These are phyloP conservation scores for Cyclocybe cylindracea DNA, from an alignment of 768 basidiomycete species.

Conservation along the genomic window DNA sequence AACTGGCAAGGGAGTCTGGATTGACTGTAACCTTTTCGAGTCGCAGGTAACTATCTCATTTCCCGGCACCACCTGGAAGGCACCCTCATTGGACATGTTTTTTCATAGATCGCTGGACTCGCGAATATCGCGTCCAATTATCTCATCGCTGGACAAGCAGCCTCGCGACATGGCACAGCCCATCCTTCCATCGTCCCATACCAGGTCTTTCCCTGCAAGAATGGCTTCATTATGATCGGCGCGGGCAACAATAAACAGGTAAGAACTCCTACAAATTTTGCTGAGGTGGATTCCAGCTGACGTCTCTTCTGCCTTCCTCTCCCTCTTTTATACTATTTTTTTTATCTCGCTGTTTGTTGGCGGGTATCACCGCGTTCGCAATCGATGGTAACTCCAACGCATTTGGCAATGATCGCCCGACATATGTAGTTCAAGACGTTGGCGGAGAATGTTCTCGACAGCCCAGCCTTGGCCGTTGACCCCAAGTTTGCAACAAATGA, in stretches of 20 bases:
- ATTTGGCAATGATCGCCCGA: constrained; percentile 1
- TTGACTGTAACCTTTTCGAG: constrained; percentile 93
- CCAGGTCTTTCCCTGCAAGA: constrained; percentile 85
- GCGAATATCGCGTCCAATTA: constrained; percentile 94
- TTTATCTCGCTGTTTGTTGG: not conserved
- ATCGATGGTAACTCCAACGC: not conserved
- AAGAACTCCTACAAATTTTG: constrained; percentile 5
- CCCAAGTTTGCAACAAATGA: constrained; percentile 72
- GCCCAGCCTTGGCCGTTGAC: constrained; percentile 60
- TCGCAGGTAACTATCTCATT: constrained; percentile 60
- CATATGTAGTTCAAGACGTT: constrained; percentile 66
- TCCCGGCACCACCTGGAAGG: constrained; percentile 1
- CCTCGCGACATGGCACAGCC: constrained; percentile 84
- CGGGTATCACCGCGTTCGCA: constrained; percentile 5
- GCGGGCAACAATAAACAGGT: constrained; percentile 91
- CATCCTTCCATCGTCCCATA: constrained; percentile 95
- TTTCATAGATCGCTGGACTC: constrained; percentile 76
- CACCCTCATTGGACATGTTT: constrained; percentile 1
- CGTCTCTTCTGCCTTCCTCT: constrained; percentile 2
- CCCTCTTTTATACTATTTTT: constrained; percentile 1
- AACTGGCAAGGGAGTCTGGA: constrained; percentile 87
- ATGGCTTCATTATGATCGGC: constrained; percentile 92
- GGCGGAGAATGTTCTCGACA: constrained; percentile 59
- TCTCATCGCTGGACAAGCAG: constrained; percentile 83
- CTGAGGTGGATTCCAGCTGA: constrained; percentile 1